A percentile compares a stretch with the other conserved stretches of the same genome.
These are phyloP conservation scores for Vitis hybrid DNA, from an alignment of 177 flowering plant genomes.

Conservation along the genomic window DNA sequence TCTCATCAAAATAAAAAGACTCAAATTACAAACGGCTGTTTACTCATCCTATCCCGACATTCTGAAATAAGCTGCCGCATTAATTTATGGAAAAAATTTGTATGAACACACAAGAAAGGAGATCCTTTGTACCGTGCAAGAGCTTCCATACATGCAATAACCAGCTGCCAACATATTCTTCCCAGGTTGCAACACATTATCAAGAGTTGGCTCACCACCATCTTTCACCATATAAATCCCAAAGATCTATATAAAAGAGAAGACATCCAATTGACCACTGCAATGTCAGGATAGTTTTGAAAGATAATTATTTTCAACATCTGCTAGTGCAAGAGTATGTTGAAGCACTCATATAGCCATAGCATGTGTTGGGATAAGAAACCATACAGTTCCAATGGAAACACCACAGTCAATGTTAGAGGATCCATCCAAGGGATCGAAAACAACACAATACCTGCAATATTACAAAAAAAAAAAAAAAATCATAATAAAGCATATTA, in stretches of 20 bases:
- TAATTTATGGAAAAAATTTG: background rate
- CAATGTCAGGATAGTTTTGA: slow-evolving; percentile 7
- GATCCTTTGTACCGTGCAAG: slow-evolving; percentile 70
- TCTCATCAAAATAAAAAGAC: background rate
- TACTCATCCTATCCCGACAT: background rate
- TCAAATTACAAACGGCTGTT: background rate
- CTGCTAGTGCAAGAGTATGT: background rate
- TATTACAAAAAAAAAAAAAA: background rate
- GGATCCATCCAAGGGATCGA: slow-evolving; percentile 98
- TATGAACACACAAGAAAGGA: slow-evolving; percentile 8
- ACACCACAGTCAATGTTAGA: slow-evolving; percentile 99
- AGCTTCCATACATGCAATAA: slow-evolving; percentile 99
- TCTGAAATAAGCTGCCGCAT: background rate
- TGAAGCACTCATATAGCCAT: background rate
- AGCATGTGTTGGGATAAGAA: slow-evolving; percentile 6
- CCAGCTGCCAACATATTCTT: slow-evolving; percentile 94
- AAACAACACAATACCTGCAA: slow-evolving; percentile 92
- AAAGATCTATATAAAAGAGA: slow-evolving; percentile 55
- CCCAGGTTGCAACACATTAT: slow-evolving; percentile 91
- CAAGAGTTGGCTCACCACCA: slow-evolving; percentile 47
- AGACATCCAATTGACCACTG: slow-evolving; percentile 7
- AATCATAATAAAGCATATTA: background rate
- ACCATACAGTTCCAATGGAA: slow-evolving; percentile 92
- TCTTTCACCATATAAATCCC: slow-evolving; percentile 72
- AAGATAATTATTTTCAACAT: background rate